Evolutionary conservation across 2,329 filamentous ascomycete genomes (phyloP).

Genomic region (Epichloe elymi): DNA sequence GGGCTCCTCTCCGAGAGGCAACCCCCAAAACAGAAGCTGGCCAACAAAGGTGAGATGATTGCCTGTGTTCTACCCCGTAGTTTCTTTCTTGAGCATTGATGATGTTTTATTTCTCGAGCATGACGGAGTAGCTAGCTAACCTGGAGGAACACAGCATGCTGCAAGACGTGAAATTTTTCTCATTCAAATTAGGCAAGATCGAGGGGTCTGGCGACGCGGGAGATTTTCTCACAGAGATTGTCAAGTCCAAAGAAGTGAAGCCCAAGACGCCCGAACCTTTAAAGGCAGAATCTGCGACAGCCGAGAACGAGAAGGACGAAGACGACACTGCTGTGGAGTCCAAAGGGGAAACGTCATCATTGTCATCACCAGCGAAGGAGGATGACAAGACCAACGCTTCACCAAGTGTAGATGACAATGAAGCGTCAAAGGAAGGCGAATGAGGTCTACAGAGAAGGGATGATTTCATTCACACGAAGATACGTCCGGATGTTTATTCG

Average conservation of each 20-base stretch:
- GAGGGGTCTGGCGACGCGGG: conserved; percentile 64
- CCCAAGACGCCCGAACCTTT: conserved; percentile 7
- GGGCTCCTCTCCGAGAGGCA: conserved; percentile 53
- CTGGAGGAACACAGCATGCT: conserved; percentile 45
- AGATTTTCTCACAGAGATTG: conserved; percentile 51
- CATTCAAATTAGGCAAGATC: conserved; percentile 57
- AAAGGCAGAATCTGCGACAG: conserved; percentile 8
- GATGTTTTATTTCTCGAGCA: neutral
- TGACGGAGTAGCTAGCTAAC: neutral
- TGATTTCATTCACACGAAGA: neutral
- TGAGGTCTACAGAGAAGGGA: neutral
- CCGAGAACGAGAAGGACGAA: conserved; percentile 7
- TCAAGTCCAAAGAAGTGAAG: conserved; percentile 43
- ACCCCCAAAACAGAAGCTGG: conserved; percentile 53
- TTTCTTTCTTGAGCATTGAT: neutral
- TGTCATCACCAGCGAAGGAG: neutral
- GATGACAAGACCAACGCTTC: neutral
- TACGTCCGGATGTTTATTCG: neutral
- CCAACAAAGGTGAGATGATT: conserved; percentile 50
- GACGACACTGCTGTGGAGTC: neutral
- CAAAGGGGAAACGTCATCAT: neutral
- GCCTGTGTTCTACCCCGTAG: neutral
- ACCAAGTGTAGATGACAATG: neutral
- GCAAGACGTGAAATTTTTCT: conserved; percentile 62
- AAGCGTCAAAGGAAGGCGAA: neutral